These are phyloP conservation scores for Cutaneotrichosporon dermatis DNA, from an alignment of 1,284 basidiomycete species.

Conservation along the genomic window DNA sequence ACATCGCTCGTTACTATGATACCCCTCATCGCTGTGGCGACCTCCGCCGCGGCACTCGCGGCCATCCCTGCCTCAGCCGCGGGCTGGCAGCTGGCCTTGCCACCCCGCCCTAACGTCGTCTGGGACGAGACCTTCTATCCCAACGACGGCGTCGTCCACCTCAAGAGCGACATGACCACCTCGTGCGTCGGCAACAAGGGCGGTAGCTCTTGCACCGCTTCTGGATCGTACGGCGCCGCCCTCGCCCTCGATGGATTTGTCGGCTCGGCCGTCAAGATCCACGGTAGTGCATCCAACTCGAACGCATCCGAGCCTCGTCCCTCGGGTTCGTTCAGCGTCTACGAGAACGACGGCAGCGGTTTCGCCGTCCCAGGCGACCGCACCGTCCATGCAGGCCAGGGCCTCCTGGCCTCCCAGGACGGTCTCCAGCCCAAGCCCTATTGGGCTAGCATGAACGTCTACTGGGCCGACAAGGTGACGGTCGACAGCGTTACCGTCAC, in stretches of 20 bases:
- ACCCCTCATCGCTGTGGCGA: neutral
- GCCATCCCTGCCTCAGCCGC: neutral
- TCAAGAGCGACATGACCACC: conserved; percentile 1
- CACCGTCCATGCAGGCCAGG: neutral
- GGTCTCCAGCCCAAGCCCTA: neutral
- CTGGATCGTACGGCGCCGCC: neutral
- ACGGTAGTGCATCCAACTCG: neutral
- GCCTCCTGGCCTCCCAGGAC: neutral
- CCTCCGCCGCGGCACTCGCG: neutral
- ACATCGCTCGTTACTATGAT: neutral
- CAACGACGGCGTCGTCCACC: conserved; percentile 1
- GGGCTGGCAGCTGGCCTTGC: neutral
- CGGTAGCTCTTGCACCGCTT: neutral
- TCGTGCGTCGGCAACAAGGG: neutral
- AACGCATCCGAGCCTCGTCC: neutral
- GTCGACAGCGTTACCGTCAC: neutral
- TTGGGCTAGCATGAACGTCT: neutral
- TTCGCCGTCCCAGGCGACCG: neutral
- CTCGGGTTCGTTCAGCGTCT: neutral
- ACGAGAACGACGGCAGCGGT: neutral
- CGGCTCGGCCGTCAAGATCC: neutral
- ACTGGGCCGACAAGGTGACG: neutral
- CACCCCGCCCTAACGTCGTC: neutral
- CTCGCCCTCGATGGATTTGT: neutral
- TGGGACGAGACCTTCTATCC: conserved; percentile 1